A percentile compares a stretch with the other conserved stretches of the same genome.
Evolutionary conservation across 164 flowering plant genomes (phyloP).

Genomic region (Dillenia suffruticosa): DNA sequence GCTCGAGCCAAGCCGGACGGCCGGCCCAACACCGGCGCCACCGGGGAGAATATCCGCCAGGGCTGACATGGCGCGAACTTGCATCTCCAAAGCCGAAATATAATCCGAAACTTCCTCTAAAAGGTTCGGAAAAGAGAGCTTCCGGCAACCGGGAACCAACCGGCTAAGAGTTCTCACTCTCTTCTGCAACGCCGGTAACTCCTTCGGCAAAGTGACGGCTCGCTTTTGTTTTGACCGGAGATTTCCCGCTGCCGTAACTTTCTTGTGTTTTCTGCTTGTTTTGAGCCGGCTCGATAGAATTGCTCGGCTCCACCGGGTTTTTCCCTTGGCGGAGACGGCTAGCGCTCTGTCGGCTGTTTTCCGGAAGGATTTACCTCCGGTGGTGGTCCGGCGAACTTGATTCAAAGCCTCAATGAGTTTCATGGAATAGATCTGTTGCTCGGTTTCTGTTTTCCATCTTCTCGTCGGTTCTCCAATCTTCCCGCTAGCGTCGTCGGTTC

Average conservation of each 20-base stretch:
- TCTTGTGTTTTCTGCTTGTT: conserved; percentile 36
- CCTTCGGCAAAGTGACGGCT: conserved; percentile 10
- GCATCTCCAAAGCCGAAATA: conserved; percentile 78
- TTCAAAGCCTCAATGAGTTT: conserved; percentile 57
- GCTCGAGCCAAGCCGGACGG: too few species aligned
- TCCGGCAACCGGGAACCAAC: conserved; percentile 76
- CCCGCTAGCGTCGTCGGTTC: too few species aligned
- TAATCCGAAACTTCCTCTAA: conserved; percentile 72
- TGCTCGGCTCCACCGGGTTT: conserved; percentile 76
- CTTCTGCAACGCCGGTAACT: conserved; percentile 42
- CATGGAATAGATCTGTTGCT: conserved; percentile 55
- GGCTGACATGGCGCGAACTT: conserved; percentile 60
- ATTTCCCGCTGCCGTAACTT: conserved; percentile 23
- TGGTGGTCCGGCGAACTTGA: conserved; percentile 23
- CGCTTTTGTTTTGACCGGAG: conserved; percentile 18
- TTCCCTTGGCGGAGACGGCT: conserved; percentile 64
- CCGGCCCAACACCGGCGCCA: too few species aligned
- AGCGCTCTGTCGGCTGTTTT: conserved; percentile 66
- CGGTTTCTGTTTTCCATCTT: conserved; percentile 39
- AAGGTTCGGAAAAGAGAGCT: conserved; percentile 49
- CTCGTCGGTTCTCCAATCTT: conserved; percentile 1
- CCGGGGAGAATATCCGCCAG: conserved; percentile 43
- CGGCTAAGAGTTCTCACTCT: conserved; percentile 52
- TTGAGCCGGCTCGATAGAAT: conserved; percentile 48
- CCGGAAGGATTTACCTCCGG: conserved; percentile 36